Conservation (phyloP, 2,329 filamentous ascomycete species). For the Fusarium pseudocircinatum region DNA sequence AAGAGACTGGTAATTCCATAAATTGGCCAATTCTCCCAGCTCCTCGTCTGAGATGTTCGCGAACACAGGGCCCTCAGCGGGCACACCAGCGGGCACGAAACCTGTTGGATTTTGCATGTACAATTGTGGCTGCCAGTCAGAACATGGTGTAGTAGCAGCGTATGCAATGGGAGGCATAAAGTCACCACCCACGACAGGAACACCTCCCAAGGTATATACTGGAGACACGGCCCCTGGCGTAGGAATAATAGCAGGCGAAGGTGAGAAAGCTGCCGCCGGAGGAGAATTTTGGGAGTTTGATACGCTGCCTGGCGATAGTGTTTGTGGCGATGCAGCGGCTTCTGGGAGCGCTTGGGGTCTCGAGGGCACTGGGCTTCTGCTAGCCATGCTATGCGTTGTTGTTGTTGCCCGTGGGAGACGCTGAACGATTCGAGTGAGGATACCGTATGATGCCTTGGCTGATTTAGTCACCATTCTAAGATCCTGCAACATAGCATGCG, state of each 20-base stretch:
- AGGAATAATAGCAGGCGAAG: background rate
- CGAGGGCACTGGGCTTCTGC: conserved; percentile 11
- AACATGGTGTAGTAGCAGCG: background rate
- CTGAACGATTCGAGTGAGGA: conserved; percentile 46
- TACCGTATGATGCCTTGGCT: conserved; percentile 46
- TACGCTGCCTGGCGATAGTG: background rate
- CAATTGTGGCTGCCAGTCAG: conserved; percentile 30
- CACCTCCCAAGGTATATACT: conserved; percentile 7
- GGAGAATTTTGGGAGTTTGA: conserved; percentile 10
- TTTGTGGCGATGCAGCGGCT: background rate
- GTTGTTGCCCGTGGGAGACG: conserved; percentile 41
- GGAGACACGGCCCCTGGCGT: conserved; percentile 8
- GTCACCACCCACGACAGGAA: background rate
- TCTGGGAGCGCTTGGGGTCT: conserved; percentile 7
- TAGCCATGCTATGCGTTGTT: conserved; percentile 18
- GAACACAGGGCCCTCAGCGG: conserved; percentile 33
- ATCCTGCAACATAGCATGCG: conserved; percentile 48
- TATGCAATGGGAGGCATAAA: conserved; percentile 3
- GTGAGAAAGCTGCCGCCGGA: conserved; percentile 1
- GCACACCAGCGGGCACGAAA: conserved; percentile 9
- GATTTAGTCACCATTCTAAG: conserved; percentile 45
- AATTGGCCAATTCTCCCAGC: conserved; percentile 46
- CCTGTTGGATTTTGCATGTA: conserved; percentile 5
- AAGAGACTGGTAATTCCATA: conserved; percentile 50
- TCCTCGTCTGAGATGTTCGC: conserved; percentile 46